These are phyloP conservation scores for Dactylellina drechsleri DNA, from an alignment of 2,329 filamentous ascomycete genomes.

Conservation along the genomic window DNA sequence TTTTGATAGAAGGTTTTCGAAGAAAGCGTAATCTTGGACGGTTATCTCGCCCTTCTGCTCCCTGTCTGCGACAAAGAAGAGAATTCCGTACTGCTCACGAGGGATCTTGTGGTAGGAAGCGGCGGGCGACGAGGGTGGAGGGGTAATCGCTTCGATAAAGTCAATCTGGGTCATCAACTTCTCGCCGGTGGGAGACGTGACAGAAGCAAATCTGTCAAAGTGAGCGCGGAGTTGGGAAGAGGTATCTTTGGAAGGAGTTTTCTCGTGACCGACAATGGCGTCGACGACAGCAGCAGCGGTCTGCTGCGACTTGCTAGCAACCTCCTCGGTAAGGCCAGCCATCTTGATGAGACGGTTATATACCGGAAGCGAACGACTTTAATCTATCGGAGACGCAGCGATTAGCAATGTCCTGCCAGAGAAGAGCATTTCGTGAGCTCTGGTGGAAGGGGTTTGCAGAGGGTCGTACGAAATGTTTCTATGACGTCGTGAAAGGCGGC, in stretches of 20 bases:
- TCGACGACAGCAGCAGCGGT: slow-evolving; percentile 41
- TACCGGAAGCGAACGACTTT: slow-evolving; percentile 1
- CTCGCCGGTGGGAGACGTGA: slow-evolving; percentile 80
- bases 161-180: slow-evolving; percentile 82
- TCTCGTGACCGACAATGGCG: slow-evolving; percentile 42
- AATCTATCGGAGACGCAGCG: not conserved
- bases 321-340: slow-evolving; percentile 38
- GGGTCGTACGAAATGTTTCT: slow-evolving; percentile 25
- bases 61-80: slow-evolving; percentile 90
- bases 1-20: slow-evolving; percentile 92
- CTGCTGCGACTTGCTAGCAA: slow-evolving; percentile 44
- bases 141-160: slow-evolving; percentile 90
- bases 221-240: slow-evolving; percentile 73
- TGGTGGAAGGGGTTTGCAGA: slow-evolving; percentile 3
- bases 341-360: slow-evolving; percentile 21
- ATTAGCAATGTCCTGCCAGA: not conserved
- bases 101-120: slow-evolving; percentile 96
- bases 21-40: slow-evolving; percentile 87
- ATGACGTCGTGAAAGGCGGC: slow-evolving; percentile 30
- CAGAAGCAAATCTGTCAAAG: slow-evolving; percentile 77
- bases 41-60: slow-evolving; percentile 76
- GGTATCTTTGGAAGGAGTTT: slow-evolving; percentile 20
- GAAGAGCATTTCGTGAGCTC: not conserved
- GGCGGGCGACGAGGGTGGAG: slow-evolving; percentile 70
- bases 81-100: slow-evolving; percentile 91